phyloP scores from a whole-genome alignment of 2,329 filamentous ascomycete species.

The Aspergillus bombycis region DNA sequence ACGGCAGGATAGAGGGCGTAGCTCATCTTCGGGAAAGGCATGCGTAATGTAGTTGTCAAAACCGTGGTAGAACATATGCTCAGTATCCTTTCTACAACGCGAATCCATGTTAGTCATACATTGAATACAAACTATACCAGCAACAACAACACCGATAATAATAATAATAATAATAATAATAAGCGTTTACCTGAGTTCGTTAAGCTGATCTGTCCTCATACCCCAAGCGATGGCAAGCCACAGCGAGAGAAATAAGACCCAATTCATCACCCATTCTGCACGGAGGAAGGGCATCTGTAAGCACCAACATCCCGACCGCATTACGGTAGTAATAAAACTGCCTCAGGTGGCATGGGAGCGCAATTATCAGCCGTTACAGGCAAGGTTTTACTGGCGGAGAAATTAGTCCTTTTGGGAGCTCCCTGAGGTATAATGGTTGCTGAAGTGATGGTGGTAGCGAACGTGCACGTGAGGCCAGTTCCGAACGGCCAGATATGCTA shows the following conservation, averaged over 20 bases:
- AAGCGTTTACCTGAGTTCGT: constrained; percentile 37
- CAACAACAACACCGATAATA: background rate
- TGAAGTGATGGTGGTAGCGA: constrained; percentile 9
- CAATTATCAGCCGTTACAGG: constrained; percentile 25
- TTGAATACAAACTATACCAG: background rate
- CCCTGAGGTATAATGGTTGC: constrained; percentile 9
- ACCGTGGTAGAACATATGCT: constrained; percentile 92
- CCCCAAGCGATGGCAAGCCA: constrained; percentile 39
- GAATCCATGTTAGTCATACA: background rate
- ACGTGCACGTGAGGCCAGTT: constrained; percentile 21
- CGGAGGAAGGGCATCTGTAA: constrained; percentile 39
- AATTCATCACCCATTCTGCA: constrained; percentile 38
- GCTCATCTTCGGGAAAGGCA: constrained; percentile 94
- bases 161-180: background rate
- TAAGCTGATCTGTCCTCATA: constrained; percentile 41
- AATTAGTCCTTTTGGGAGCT: constrained; percentile 10
- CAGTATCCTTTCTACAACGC: constrained; percentile 46
- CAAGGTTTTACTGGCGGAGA: constrained; percentile 33
- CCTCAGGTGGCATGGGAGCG: constrained; percentile 29
- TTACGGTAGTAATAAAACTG: constrained; percentile 35
- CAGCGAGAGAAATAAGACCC: constrained; percentile 38
- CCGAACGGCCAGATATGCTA: constrained; percentile 37
- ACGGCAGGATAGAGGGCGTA: constrained; percentile 81
- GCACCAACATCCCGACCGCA: constrained; percentile 46
- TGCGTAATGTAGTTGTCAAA: constrained; percentile 92